Base-by-base conservation (phyloP, 2,329 filamentous ascomycete species). In the Mycogone perniciosa region DNA sequence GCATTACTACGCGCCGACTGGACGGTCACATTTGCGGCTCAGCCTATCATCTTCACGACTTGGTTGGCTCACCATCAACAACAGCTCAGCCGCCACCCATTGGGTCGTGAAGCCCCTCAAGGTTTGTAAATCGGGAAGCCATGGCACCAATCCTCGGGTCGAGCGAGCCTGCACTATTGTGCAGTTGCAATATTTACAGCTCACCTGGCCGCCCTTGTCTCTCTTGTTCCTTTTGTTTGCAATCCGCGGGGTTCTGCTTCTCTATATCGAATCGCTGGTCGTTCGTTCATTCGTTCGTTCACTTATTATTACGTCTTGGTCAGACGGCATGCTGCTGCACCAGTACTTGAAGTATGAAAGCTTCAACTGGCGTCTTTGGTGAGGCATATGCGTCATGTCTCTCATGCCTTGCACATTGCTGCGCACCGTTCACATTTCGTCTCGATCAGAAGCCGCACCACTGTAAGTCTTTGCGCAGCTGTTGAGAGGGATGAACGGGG, bases 341-440 rank as follows among this genome's bases (percentile, higher is more conserved):
- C 30, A 51, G 20, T 30, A 30, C 43, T 50, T 50, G 51, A 63
- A 67, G 61, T 55, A 75, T 75, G 71, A 72, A 67, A 63, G 57
- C 61, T 57, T 63, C 70, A 62, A 68, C 65, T 64, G 67, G 66
- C 61, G 69, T 73, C 60, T 63, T 73, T 56, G 61, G 64, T 62
- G 68, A 69, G 60, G 64, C 67, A 42, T 71, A 69, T 61, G 60
- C 68, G 53, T 74, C 74, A 54, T 79, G 75, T 73, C 67, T 78
- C 53, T 67, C 69, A 56, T 71, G 69, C 52, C 55, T 77, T 55
- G 65, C 68, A 51, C 65, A 68, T 51, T 78, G 76, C 60, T 78
- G 75, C 60, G 61, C 62, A 55, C 68, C 71, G 55, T 60, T 69
- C 54, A 60, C 64, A 51, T 67, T 67, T 59, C 66, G 66, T 51